Base-by-base conservation (phyloP, 495 filamentous ascomycete genomes). In the Aspergillus conjunctus region DNA sequence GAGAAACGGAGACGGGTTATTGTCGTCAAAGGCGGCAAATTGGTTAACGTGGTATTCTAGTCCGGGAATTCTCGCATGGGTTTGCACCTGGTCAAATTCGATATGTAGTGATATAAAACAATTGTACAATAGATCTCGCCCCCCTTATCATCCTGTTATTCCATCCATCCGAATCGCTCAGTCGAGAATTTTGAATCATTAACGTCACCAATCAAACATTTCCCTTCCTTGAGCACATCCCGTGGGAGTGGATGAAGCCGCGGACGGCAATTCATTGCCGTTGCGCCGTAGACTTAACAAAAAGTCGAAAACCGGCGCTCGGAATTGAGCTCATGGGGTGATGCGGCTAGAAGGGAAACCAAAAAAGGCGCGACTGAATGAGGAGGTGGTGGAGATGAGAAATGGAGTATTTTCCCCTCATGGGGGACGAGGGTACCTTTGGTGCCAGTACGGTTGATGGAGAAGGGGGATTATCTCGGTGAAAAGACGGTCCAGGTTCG, bases 41-140 rank as follows among this genome's bases (percentile, higher is more conserved):
- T 79, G 61, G 68, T 83, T 17, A 83, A 83, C 66, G 70, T 83
- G 60, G 79, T 83, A 7, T 80, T 79, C 53, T 79, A 63, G 66
- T 43, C 52, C 6, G 51, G 55, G 50, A 26, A 18, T 48, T 18
- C 44, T 21, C 18, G 18, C 20, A 21, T 18, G 10, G n/a, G 20
- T 17, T 20, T 48, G 44, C 18, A 48, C 10, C 9, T 30, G 37
- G 22, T 48, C 20, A 31, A 33, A 56, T 22, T 21, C 51, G 31
- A 18, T 30, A 54, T 55, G 45, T n/a, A 50, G 18, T 10, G 45
- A 50, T 46, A 26, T n/a, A n/a, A 37, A 37, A 37, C 34, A 37
- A 37, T 41, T 41, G 37, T 41, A 41, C 15, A 41, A 14, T 41
- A 41, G 37, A 41, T 4, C 15, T 41, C 15, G 2, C 15, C 15